phyloP scores from a whole-genome alignment of 2,329 filamentous ascomycete species.

The Colletotrichum lupini region DNA sequence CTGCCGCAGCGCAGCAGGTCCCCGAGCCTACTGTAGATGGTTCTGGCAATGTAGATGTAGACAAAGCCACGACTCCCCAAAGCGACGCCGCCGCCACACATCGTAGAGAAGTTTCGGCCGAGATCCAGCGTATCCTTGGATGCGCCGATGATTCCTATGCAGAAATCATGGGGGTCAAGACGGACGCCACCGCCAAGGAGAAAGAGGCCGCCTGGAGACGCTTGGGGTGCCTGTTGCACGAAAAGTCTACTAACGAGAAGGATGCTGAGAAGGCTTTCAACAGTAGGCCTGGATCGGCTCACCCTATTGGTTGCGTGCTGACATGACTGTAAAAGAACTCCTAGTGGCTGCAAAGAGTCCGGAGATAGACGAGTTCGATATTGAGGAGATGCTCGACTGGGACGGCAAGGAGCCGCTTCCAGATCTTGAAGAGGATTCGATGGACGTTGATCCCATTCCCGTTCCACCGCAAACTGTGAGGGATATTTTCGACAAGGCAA shows the following conservation, averaged over 20 bases:
- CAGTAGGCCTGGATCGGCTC: not conserved
- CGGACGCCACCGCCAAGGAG: not conserved
- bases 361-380: constrained; percentile 43
- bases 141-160: not conserved
- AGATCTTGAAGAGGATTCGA: too few relatives aligned
- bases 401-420: not conserved
- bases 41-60: not conserved
- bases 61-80: not conserved
- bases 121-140: not conserved
- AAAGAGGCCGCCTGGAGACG: not conserved
- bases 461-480: too few relatives aligned
- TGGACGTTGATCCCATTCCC: too few relatives aligned
- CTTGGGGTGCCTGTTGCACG: constrained; percentile 1
- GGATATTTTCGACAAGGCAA: too few relatives aligned
- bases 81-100: not conserved
- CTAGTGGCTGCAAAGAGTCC: not conserved
- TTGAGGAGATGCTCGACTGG: constrained; percentile 33
- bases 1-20: not conserved
- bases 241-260: not conserved
- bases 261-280: not conserved
- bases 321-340: not conserved
- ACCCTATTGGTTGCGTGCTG: not conserved
- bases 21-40: not conserved
- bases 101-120: not conserved
- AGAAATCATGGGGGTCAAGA: not conserved